Base-by-base conservation (phyloP, 768 basidiomycete genomes). In the Lactarius akahatsu region DNA sequence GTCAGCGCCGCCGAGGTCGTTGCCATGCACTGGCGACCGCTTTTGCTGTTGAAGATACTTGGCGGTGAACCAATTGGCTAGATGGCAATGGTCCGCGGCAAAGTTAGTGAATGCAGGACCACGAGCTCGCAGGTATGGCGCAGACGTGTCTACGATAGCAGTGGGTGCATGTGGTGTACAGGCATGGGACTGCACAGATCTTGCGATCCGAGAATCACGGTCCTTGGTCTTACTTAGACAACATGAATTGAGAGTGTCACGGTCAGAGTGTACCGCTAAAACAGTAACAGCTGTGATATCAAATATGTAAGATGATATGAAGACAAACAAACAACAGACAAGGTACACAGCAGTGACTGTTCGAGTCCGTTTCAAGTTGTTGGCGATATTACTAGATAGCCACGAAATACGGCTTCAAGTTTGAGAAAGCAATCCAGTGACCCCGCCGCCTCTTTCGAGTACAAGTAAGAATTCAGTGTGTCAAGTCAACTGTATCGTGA, bases 61-160 rank as follows among this genome's bases (percentile, higher is more conserved):
- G 73, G 64, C 41, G 72, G 50, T 13, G 74, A 66, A 20, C 74
- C 75, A 69, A 77, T 71, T 34, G 76, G 75, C 57, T 76, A 76
- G 34, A 86, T 85, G 45, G 84, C 66, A 64, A 88, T 79, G 0
- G 83, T 77, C 87, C 87, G 88, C 4, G 86, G 86, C 66, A 89
- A 80, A 65, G 84, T 83, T 61, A 83, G 80, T 38, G 82, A 83
- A 47, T 79, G 80, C 11, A 89, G 78, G 13, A 85, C 77, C 77
- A 79, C 1, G 80, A 75, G 56, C 78, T 76, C n/a, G 76, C 73
- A 3, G 77, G 73, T 0, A 77, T 78, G 81, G 66, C 85, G 83
- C n/a, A 83, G 76, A 50, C 82, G 81, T 30, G 82, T 83, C 59
- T 81, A 79, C 4, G 86, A 84, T 58, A 89, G 80, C 0, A 89